Percentiles rank a stretch among this genome's conserved stretches.
These are phyloP conservation scores for Seiridium unicorne DNA, from an alignment of 2,329 filamentous ascomycete genomes.

Conservation along the genomic window DNA sequence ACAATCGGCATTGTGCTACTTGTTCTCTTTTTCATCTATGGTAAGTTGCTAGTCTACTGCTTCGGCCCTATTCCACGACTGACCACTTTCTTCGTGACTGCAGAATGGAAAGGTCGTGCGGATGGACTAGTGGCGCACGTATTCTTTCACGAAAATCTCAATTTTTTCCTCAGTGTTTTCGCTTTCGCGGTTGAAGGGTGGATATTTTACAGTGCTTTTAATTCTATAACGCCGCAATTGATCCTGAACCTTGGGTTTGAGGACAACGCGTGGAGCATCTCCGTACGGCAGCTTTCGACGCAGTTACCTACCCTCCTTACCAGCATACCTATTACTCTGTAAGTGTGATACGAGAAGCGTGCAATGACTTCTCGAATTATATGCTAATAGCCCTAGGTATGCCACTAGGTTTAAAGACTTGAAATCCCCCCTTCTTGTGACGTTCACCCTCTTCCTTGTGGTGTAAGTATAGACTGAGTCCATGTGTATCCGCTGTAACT, in stretches of 20 bases:
- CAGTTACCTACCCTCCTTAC: slow-evolving; percentile 36
- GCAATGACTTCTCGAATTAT: background rate
- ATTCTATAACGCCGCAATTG: slow-evolving; percentile 48
- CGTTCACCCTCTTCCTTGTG: slow-evolving; percentile 44
- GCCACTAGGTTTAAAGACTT: slow-evolving; percentile 48
- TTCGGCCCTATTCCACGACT: background rate
- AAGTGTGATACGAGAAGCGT: background rate
- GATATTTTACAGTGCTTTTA: slow-evolving; percentile 56
- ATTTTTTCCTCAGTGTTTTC: slow-evolving; percentile 53
- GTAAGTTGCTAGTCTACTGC: slow-evolving; percentile 24
- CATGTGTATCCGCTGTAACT: background rate
- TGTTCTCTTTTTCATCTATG: slow-evolving; percentile 35
- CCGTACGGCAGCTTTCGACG: slow-evolving; percentile 45
- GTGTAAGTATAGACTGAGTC: slow-evolving; percentile 32
- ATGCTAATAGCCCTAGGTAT: slow-evolving; percentile 25
- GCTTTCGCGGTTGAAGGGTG: slow-evolving; percentile 58
- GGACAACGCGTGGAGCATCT: slow-evolving; percentile 43
- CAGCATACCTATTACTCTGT: slow-evolving; percentile 38
- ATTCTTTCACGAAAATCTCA: slow-evolving; percentile 51
- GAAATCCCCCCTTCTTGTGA: slow-evolving; percentile 42
- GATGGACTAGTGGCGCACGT: slow-evolving; percentile 56
- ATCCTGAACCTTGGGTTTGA: slow-evolving; percentile 48
- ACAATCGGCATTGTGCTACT: slow-evolving; percentile 40
- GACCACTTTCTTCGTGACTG: background rate
- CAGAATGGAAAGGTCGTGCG: slow-evolving; percentile 53